Base-by-base conservation (phyloP, 139 green algal species). In the Ettlia oleoabundans region DNA sequence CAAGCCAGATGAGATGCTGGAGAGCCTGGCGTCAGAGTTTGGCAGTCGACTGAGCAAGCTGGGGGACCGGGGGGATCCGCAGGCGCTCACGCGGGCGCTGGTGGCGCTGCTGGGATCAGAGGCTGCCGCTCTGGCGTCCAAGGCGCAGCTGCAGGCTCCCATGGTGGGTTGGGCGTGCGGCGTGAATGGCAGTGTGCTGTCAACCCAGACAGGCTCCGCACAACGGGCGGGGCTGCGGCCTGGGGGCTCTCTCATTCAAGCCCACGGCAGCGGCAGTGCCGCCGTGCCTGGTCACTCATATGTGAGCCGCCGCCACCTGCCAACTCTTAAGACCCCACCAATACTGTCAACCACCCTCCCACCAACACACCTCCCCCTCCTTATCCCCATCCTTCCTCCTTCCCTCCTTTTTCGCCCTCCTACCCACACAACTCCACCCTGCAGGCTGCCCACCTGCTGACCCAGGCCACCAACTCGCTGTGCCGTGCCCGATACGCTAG, bases 371-470 rank as follows among this genome's bases (percentile, higher is more conserved):
- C n/a, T n/a, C n/a, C n/a, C n/a, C n/a, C n/a, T n/a, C n/a, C n/a
- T n/a, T n/a, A n/a, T n/a, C n/a, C n/a, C n/a, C n/a, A n/a, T n/a
- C n/a, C 30, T 9, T 13, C n/a, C 35, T 73, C 32, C 66, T 26
- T 30, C 47, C 10, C 47, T 15, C 47, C 47, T 58, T 15, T 15
- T 24, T 58, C 47, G 15, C 47, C 47, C 47, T 10, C 47, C 47
- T 58, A 15, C 47, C 15, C 13, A 10, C 13, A 24, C 15, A 15
- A 0, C 19, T 65, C 42, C 8, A 7, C 52, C 10, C 52, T 22
- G 1, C 53, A 71, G 55, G 74, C 81, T 35, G 82, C 77, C 18
- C 88, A 92, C 75, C 41, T 92, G 58, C 68, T 89, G 21, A 80
- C 72, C 35, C 74, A 72, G 1, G 86, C 86, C 64, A 35, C 82